Percentiles rank a stretch among this genome's conserved stretches.
phyloP scores from a whole-genome alignment of 345 rosid genomes.

The Cardamine resedifolia region DNA sequence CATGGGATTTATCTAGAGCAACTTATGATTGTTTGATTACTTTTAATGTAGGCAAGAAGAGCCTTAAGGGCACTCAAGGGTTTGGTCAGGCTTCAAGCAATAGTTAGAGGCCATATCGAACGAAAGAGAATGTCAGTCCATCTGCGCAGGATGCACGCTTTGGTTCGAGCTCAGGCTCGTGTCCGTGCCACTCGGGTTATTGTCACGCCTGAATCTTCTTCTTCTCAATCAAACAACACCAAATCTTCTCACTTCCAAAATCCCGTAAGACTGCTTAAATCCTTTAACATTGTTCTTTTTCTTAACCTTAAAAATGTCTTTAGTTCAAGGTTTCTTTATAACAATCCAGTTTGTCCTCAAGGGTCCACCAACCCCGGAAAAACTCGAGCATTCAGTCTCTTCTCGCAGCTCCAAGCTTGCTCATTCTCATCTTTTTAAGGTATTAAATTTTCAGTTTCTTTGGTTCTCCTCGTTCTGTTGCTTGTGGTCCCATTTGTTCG shows the following conservation, averaged over 20 bases:
- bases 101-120: constrained; percentile 90
- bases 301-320: background rate
- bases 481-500: background rate
- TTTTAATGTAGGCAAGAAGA: constrained; percentile 61
- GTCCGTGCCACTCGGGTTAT: constrained; percentile 56
- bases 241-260: constrained; percentile 66
- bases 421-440: constrained; percentile 60
- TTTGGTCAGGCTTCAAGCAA: constrained; percentile 93
- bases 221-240: constrained; percentile 62
- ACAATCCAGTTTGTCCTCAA: constrained; percentile 30
- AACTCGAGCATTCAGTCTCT: constrained; percentile 56
- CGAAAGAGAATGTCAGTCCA: constrained; percentile 61
- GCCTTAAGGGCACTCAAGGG: constrained; percentile 91
- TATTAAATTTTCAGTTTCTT: constrained; percentile 10
- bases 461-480: background rate
- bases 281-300: background rate
- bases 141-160: constrained; percentile 69
- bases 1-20: background rate
- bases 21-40: background rate
- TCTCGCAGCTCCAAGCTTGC: constrained; percentile 51
- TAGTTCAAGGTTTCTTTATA: background rate
- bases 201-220: constrained; percentile 47
- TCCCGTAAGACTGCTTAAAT: constrained; percentile 45
- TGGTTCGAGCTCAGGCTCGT: constrained; percentile 75
- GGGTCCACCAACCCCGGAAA: constrained; percentile 92